These are phyloP conservation scores for Candida orba DNA, from an alignment of 805 yeast species.

Conservation along the genomic window DNA sequence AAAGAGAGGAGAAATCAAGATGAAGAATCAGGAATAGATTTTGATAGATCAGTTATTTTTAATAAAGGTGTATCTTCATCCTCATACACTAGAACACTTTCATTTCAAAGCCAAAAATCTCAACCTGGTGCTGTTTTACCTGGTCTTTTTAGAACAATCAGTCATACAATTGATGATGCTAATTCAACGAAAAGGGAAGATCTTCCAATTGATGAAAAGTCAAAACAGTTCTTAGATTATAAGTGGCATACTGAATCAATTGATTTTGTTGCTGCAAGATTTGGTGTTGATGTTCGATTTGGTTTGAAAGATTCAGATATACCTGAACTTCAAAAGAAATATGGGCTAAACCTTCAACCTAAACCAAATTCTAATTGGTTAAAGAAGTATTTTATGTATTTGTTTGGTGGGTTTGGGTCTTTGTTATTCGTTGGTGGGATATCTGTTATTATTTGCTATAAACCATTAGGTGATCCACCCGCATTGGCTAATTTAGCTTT, in stretches of 20 bases:
- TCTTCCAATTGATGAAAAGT: conserved; percentile 13
- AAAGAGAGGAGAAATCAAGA: too few relatives aligned
- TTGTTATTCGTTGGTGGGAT: conserved; percentile 36
- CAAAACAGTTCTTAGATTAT: conserved; percentile 21
- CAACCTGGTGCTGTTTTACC: conserved; percentile 29
- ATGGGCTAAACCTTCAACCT: conserved; percentile 32
- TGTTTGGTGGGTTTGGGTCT: conserved; percentile 44
- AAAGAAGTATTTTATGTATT: conserved; percentile 30
- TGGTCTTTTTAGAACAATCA: conserved; percentile 31
- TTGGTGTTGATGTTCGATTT: conserved; percentile 15
- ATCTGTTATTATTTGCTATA: conserved; percentile 37
- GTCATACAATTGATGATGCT: conserved; percentile 28
- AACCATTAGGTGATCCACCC: conserved; percentile 43
- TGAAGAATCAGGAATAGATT: too few relatives aligned
- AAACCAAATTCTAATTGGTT: conserved; percentile 30
- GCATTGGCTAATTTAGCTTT: conserved; percentile 35
- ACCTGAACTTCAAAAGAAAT: conserved; percentile 10
- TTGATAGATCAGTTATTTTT: too few relatives aligned
- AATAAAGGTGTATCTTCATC: too few relatives aligned
- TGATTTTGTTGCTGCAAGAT: conserved; percentile 20
- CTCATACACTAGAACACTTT: background rate
- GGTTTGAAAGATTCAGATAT: conserved; percentile 22
- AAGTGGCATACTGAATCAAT: conserved; percentile 28
- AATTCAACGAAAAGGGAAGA: conserved; percentile 4
- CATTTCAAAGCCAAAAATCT: conserved; percentile 1